These are phyloP conservation scores for Cymodocea nodosa DNA, from an alignment of 116 monocot genomes.

Conservation along the genomic window DNA sequence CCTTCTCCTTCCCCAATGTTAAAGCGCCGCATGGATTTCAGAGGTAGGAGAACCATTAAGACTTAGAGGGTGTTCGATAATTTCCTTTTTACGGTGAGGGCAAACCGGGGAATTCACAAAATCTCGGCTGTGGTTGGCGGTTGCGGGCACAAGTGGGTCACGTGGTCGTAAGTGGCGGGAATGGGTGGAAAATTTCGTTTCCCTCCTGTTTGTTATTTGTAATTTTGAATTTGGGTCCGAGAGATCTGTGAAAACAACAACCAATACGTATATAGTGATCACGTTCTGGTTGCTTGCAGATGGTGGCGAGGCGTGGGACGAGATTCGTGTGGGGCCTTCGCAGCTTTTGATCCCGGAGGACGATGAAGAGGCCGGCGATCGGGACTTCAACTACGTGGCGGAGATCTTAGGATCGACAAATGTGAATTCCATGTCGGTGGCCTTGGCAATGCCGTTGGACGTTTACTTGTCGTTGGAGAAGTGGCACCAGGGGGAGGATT, in stretches of 20 bases:
- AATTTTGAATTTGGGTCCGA: neutral
- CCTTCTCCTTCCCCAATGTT: conserved; percentile 18
- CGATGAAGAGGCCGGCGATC: conserved; percentile 15
- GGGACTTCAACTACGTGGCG: conserved; percentile 48
- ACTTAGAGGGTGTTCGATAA: neutral
- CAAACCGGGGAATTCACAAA: no score
- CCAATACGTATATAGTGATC: neutral
- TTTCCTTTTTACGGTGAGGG: no score
- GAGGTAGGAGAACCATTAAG: conserved; percentile 20
- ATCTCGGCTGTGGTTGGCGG: neutral
- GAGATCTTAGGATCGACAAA: conserved; percentile 22
- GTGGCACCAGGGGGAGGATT: conserved; percentile 7
- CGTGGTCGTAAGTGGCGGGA: neutral
- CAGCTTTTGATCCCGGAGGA: conserved; percentile 3
- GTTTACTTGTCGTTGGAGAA: conserved; percentile 25
- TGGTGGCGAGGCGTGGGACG: conserved; percentile 19
- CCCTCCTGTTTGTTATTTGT: neutral
- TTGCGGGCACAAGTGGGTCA: neutral
- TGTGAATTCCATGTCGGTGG: neutral
- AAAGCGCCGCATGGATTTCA: conserved; percentile 46
- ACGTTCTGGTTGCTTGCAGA: conserved; percentile 6
- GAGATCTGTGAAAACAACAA: no score
- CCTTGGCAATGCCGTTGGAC: conserved; percentile 6
- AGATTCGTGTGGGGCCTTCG: neutral
- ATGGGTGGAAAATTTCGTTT: neutral